Conservation (phyloP, 2,329 filamentous ascomycete genomes). For the Hypoxylon sp. region DNA sequence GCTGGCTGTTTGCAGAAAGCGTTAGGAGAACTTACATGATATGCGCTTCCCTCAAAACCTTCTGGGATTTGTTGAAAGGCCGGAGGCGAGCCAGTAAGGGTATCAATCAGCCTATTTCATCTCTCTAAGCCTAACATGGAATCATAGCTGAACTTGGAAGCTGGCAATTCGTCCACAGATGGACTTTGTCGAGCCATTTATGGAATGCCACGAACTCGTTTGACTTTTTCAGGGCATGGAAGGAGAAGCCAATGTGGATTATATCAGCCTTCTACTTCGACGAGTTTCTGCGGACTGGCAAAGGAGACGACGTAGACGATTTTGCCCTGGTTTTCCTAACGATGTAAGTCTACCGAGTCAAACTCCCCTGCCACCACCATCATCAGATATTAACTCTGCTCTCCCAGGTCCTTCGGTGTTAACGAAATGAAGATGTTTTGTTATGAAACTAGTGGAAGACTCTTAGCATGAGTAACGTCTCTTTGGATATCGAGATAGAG, state of each 20-base stretch:
- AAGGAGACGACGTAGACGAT: conserved; percentile 51
- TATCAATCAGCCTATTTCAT: not conserved
- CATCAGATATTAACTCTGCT: conserved; percentile 9
- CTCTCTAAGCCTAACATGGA: not conserved
- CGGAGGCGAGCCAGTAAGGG: conserved; percentile 45
- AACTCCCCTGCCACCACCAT: not conserved
- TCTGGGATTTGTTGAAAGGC: conserved; percentile 54
- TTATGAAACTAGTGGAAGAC: conserved; percentile 43
- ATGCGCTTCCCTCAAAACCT: conserved; percentile 53
- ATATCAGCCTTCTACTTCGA: conserved; percentile 46
- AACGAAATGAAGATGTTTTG: conserved; percentile 49
- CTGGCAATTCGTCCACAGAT: conserved; percentile 47
- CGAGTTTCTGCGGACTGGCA: conserved; percentile 44
- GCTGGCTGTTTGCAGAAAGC: conserved; percentile 62
- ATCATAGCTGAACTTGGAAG: conserved; percentile 31
- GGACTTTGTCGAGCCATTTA: conserved; percentile 60
- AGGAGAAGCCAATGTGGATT: conserved; percentile 46
- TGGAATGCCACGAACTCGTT: conserved; percentile 61
- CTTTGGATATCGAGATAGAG: not conserved
- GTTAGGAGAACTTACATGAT: conserved; percentile 58
- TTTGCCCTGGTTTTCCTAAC: conserved; percentile 45
- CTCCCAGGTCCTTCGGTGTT: conserved; percentile 46
- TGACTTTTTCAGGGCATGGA: conserved; percentile 62
- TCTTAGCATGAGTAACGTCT: not conserved
- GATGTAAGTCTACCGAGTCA: conserved; percentile 35